phyloP scores from a whole-genome alignment of 2,329 filamentous ascomycete genomes.

The Penicillium sp. region DNA sequence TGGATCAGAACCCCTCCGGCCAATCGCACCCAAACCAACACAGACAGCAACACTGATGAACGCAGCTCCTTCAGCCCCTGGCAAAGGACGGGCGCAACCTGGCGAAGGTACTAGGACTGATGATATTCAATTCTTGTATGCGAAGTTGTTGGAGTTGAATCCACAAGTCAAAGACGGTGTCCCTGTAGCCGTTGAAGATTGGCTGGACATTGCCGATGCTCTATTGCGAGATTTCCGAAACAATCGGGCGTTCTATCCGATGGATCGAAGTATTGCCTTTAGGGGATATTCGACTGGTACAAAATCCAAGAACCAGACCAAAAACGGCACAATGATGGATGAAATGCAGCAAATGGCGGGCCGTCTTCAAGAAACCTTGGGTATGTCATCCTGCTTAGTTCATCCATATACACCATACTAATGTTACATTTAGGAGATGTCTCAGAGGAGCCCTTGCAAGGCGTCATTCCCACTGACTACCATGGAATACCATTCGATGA shows the following conservation, averaged over 20 bases:
- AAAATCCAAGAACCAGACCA: constrained; percentile 39
- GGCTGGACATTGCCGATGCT: constrained; percentile 59
- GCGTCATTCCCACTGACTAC: constrained; percentile 56
- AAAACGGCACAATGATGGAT: constrained; percentile 40
- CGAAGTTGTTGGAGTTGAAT: constrained; percentile 50
- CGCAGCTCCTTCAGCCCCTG: constrained; percentile 12
- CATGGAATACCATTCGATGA: constrained; percentile 76
- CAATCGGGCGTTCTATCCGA: constrained; percentile 60
- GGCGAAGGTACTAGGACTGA: constrained; percentile 41
- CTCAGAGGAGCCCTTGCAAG: constrained; percentile 29
- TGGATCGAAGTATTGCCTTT: constrained; percentile 53
- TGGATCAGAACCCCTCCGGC: constrained; percentile 18
- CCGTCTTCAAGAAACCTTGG: constrained; percentile 45
- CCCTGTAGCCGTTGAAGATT: constrained; percentile 53
- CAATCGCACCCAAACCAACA: constrained; percentile 23
- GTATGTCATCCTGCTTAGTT: constrained; percentile 22
- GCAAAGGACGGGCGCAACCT: constrained; percentile 25
- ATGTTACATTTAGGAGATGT: constrained; percentile 22
- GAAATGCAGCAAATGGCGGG: constrained; percentile 47
- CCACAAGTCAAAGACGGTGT: constrained; percentile 52
- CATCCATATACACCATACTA: constrained; percentile 8
- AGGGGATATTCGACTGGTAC: constrained; percentile 49
- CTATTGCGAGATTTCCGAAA: constrained; percentile 61
- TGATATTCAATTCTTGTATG: constrained; percentile 47
- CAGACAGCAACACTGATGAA: constrained; percentile 17